These are phyloP conservation scores for Tetradesmus obliquus DNA, from an alignment of 139 green algal genomes.

Conservation along the genomic window DNA sequence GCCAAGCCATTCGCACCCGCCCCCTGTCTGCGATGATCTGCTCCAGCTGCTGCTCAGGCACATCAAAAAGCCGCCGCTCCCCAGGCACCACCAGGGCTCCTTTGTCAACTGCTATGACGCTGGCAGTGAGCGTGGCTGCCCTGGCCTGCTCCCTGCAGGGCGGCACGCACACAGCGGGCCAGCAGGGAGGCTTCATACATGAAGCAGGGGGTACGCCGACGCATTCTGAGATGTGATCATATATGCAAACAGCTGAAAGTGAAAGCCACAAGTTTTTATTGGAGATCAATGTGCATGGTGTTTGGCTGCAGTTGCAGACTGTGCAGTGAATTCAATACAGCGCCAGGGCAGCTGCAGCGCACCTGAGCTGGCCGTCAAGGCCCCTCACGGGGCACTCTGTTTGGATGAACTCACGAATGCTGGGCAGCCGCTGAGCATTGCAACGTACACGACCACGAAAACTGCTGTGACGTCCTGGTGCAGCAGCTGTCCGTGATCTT, in stretches of 20 bases:
- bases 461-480: background rate
- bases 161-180: background rate
- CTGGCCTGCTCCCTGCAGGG: conserved; percentile 5
- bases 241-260: too few species aligned
- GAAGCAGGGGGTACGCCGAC: too few species aligned
- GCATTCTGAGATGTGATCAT: too few species aligned
- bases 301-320: too few species aligned
- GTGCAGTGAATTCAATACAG: too few species aligned
- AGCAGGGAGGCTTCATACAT: too few species aligned
- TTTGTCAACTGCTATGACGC: background rate
- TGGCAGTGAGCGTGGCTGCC: background rate
- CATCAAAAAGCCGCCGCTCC: conserved; percentile 1
- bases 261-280: too few species aligned
- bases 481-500: background rate
- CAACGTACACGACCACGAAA: background rate
- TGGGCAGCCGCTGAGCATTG: background rate
- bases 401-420: conserved; percentile 31
- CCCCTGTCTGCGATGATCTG: conserved; percentile 14
- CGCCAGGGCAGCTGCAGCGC: too few species aligned
- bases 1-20: background rate
- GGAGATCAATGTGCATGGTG: too few species aligned
- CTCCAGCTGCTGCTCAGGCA: conserved; percentile 13
- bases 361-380: conserved; percentile 16
- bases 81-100: background rate
- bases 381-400: conserved; percentile 11